Evolutionary conservation across 208 protist genomes (phyloP).

Genomic region (Naegleria lovaniensis): DNA sequence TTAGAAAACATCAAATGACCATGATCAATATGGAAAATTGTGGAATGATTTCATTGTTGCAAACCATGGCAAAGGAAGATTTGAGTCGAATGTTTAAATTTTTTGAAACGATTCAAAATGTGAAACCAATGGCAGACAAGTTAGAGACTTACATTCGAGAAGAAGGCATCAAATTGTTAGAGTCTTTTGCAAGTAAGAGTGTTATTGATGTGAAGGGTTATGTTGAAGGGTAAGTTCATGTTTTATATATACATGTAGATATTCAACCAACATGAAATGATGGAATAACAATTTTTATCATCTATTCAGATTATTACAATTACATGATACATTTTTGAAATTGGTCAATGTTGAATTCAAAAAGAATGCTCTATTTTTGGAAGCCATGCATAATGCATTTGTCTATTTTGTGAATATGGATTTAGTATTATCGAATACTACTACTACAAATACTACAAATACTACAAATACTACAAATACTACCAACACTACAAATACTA

Average conservation of each 20-base stretch:
- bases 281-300: too few species aligned
- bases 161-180: not conserved
- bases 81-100: not conserved
- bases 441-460: too few species aligned
- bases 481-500: too few species aligned
- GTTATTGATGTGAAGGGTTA: not conserved
- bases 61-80: not conserved
- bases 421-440: not conserved
- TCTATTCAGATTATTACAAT: not conserved
- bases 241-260: too few species aligned
- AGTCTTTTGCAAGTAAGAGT: not conserved
- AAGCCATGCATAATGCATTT: not conserved
- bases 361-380: not conserved
- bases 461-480: too few species aligned
- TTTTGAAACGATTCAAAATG: not conserved
- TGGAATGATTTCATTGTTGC: not conserved
- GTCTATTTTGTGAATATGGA: not conserved
- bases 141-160: not conserved
- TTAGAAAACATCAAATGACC: constrained; percentile 53
- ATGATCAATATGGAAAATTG: constrained; percentile 40
- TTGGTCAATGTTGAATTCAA: not conserved
- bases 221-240: not conserved
- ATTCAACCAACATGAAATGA: too few species aligned
- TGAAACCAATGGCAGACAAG: not conserved
- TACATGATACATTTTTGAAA: not conserved